Conservation (phyloP, 2,329 filamentous ascomycete species). For the Ophiocordyceps unilateralis region DNA sequence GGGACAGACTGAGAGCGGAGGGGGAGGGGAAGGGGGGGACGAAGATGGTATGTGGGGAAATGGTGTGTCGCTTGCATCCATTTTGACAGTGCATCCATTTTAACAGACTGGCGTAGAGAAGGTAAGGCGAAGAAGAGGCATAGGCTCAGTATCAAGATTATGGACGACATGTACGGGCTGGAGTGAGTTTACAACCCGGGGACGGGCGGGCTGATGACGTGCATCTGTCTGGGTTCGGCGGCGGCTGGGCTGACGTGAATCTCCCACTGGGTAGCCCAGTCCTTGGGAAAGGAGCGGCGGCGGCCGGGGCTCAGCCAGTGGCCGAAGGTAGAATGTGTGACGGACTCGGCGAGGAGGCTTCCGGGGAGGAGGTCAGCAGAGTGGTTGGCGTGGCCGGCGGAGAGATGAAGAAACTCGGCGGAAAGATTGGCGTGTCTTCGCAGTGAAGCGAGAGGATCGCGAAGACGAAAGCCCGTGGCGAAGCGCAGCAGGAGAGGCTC, state of each 20-base stretch:
- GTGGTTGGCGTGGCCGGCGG: conserved; percentile 34
- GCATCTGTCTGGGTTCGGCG: no score
- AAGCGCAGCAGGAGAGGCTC: conserved; percentile 42
- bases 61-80: not conserved
- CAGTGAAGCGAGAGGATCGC: conserved; percentile 33
- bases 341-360: conserved; percentile 31
- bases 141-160: not conserved
- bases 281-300: conserved; percentile 12
- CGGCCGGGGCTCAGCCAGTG: conserved; percentile 21
- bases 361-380: conserved; percentile 34
- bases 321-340: conserved; percentile 22
- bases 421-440: conserved; percentile 42
- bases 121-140: not conserved
- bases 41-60: no score
- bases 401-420: conserved; percentile 34
- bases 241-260: conserved; percentile 19
- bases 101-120: not conserved
- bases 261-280: conserved; percentile 22
- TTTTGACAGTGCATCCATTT: not conserved
- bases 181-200: no score
- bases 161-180: not conserved
- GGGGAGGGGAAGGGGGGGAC: not conserved
- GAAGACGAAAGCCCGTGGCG: conserved; percentile 42
- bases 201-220: no score
- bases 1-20: not conserved